Percentiles rank a stretch among this genome's conserved stretches.
Evolutionary conservation across 345 rosid genomes (phyloP).

Genomic region (Camelina sativa): DNA sequence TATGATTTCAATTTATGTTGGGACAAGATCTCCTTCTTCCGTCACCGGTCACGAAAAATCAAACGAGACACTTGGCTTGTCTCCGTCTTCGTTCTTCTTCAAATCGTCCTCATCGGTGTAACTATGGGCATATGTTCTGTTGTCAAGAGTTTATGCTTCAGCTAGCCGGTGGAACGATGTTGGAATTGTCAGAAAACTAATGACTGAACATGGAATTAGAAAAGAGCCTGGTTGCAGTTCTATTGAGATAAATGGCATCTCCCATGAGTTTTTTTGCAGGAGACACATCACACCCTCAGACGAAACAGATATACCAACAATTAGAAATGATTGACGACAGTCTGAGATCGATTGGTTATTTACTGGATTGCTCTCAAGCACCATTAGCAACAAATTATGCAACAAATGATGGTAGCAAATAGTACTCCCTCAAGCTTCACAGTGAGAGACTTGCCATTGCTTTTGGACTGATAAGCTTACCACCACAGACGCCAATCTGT

Average conservation of each 20-base stretch:
- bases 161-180: constrained; percentile 83
- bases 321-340: constrained; percentile 61
- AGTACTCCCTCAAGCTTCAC: constrained; percentile 60
- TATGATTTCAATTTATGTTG: too few relatives aligned
- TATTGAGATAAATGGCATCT: constrained; percentile 66
- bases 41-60: constrained; percentile 57
- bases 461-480: constrained; percentile 64
- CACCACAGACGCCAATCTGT: constrained; percentile 68
- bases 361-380: constrained; percentile 61
- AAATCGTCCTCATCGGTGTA: constrained; percentile 61
- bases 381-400: constrained; percentile 66
- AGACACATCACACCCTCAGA: constrained; percentile 73
- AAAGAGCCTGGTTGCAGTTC: constrained; percentile 92
- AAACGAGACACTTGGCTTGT: constrained; percentile 78
- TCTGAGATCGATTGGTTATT: constrained; percentile 53
- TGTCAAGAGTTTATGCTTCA: constrained; percentile 76
- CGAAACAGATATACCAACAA: constrained; percentile 60
- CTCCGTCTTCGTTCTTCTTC: constrained; percentile 74
- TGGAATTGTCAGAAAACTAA: constrained; percentile 66
- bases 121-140: constrained; percentile 75
- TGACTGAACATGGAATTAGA: constrained; percentile 64
- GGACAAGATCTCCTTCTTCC: constrained; percentile 72
- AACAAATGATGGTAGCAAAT: constrained; percentile 50
- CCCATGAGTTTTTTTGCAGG: constrained; percentile 86
- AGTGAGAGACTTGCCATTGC: constrained; percentile 89